Evolutionary conservation across 305 asterid genomes (phyloP).

Genomic region (Fraxinus ornus): DNA sequence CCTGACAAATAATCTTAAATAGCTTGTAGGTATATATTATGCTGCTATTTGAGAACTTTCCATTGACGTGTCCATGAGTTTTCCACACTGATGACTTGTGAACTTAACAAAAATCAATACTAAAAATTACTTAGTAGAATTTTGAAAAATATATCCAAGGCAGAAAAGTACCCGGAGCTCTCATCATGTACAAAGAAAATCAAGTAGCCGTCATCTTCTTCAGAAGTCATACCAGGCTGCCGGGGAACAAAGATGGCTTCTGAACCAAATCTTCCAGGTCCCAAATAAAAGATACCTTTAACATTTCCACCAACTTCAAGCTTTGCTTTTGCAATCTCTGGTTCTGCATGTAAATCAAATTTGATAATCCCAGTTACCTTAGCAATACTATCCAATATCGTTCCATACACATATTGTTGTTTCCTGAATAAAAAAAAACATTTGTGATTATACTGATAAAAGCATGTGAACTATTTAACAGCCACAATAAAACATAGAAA

Average conservation of each 20-base stretch:
- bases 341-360: slow-evolving; percentile 84
- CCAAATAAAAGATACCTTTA: slow-evolving; percentile 76
- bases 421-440: slow-evolving; percentile 52
- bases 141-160: neutral
- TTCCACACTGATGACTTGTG: neutral
- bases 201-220: slow-evolving; percentile 97
- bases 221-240: slow-evolving; percentile 59
- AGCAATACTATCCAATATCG: slow-evolving; percentile 71
- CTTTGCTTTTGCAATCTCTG: slow-evolving; percentile 67
- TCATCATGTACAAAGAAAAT: slow-evolving; percentile 85
- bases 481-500: neutral
- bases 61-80: neutral
- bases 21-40: neutral
- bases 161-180: slow-evolving; percentile 67
- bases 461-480: slow-evolving; percentile 1
- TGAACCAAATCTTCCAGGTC: slow-evolving; percentile 85
- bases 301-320: slow-evolving; percentile 91
- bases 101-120: neutral
- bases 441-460: neutral
- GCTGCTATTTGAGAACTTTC: neutral
- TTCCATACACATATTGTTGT: slow-evolving; percentile 83
- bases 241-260: slow-evolving; percentile 89
- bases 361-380: slow-evolving; percentile 85
- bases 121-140: neutral
- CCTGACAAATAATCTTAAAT: neutral